Evolutionary conservation across 2,329 filamentous ascomycete species (phyloP).

Genomic region (Cladosporium sp.): DNA sequence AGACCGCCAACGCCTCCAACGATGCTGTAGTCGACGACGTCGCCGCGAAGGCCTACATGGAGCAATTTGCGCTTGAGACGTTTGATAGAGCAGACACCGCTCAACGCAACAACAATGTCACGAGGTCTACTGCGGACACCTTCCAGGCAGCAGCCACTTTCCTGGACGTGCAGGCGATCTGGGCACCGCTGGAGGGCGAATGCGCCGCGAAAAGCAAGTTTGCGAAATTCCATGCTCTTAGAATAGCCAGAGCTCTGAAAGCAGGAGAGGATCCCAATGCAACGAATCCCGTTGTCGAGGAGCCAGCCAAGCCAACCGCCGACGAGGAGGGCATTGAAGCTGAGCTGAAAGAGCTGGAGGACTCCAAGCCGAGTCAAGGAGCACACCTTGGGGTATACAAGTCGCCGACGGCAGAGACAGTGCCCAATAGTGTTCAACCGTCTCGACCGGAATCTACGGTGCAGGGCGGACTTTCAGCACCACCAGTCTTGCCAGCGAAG

Average conservation of each 20-base stretch:
- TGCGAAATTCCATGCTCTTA: slow-evolving; percentile 89
- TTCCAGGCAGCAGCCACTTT: slow-evolving; percentile 92
- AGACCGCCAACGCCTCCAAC: slow-evolving; percentile 68
- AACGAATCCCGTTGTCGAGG: slow-evolving; percentile 71
- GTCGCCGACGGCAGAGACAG: slow-evolving; percentile 57
- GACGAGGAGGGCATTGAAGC: slow-evolving; percentile 25
- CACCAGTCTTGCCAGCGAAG: slow-evolving; percentile 45
- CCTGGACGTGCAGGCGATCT: slow-evolving; percentile 81
- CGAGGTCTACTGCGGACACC: slow-evolving; percentile 84
- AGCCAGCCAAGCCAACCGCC: slow-evolving; percentile 14
- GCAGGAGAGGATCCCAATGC: slow-evolving; percentile 89
- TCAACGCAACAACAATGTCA: slow-evolving; percentile 62
- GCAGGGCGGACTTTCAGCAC: slow-evolving; percentile 23
- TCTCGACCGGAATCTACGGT: slow-evolving; percentile 26
- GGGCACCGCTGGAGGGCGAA: slow-evolving; percentile 71
- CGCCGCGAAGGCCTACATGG: slow-evolving; percentile 84
- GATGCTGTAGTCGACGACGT: slow-evolving; percentile 82
- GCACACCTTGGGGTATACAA: slow-evolving; percentile 24
- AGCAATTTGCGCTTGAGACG: slow-evolving; percentile 87
- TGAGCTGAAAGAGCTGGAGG: slow-evolving; percentile 25
- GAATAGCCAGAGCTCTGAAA: slow-evolving; percentile 87
- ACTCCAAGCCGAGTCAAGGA: slow-evolving; percentile 1
- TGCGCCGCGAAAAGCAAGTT: slow-evolving; percentile 86
- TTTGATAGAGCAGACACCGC: slow-evolving; percentile 80
- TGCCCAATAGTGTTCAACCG: slow-evolving; percentile 53